Evolutionary conservation across 257 asterid species (phyloP).

Genomic region (Solanum chmielewskii): DNA sequence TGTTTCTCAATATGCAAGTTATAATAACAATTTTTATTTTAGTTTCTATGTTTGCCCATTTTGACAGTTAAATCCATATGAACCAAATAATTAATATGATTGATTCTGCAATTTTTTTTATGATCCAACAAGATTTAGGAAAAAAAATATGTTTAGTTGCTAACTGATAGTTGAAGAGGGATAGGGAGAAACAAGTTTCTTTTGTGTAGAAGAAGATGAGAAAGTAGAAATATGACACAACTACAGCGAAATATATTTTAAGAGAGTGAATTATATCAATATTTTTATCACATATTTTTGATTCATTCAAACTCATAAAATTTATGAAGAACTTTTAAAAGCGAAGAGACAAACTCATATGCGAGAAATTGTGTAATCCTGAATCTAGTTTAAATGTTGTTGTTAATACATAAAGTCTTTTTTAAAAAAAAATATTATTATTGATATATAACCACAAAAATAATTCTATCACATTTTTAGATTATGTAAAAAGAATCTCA

Average conservation of each 20-base stretch:
- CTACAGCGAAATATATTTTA: too few species aligned
- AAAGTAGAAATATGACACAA: neutral
- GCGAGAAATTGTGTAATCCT: neutral
- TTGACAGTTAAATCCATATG: too few species aligned
- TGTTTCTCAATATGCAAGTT: neutral
- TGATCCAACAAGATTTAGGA: too few species aligned
- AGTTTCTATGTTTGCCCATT: too few species aligned
- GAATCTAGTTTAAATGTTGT: neutral
- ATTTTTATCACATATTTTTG: neutral
- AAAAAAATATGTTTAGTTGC: too few species aligned
- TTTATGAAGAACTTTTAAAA: too few species aligned
- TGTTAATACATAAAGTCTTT: neutral
- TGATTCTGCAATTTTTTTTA: too few species aligned
- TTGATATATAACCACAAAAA: neutral
- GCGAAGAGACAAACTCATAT: neutral
- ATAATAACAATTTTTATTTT: too few species aligned
- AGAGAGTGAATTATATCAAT: neutral
- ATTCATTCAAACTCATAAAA: neutral
- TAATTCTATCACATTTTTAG: neutral
- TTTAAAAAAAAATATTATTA: too few species aligned
- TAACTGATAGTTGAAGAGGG: neutral
- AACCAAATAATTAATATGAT: neutral
- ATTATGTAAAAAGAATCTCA: too few species aligned
- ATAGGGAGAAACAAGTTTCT: neutral
- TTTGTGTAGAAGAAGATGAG: neutral